These are phyloP conservation scores for Larix kaempferi DNA, from an alignment of 75 land plant species.

Conservation along the genomic window DNA sequence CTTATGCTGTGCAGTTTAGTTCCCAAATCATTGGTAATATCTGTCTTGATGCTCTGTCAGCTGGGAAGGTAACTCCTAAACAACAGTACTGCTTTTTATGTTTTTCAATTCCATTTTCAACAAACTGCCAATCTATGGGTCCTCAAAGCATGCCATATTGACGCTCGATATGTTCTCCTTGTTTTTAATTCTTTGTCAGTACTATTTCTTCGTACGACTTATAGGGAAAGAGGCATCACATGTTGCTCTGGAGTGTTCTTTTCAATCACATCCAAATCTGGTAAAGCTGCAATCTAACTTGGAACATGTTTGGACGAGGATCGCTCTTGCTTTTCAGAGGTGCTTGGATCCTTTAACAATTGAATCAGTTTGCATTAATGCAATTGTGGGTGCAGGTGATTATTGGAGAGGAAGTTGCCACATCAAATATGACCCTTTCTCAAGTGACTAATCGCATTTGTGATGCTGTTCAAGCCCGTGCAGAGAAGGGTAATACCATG, in stretches of 20 bases:
- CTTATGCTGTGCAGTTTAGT: conserved; percentile 56
- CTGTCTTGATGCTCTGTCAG: conserved; percentile 93
- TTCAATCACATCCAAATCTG: conserved; percentile 97
- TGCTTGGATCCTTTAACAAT: background rate
- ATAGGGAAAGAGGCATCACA: conserved; percentile 91
- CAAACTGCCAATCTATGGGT: no score
- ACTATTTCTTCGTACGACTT: conserved; percentile 90
- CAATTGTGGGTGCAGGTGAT: conserved; percentile 54
- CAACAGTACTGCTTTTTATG: no score
- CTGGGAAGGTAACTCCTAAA: conserved; percentile 73
- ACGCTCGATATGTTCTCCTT: no score
- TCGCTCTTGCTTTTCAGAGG: background rate
- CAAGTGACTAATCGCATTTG: conserved; percentile 88
- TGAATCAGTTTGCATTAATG: background rate
- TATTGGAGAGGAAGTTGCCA: conserved; percentile 90
- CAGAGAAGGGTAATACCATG: conserved; percentile 57
- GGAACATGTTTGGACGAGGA: no score
- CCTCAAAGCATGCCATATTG: no score
- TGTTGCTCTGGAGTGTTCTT: conserved; percentile 88
- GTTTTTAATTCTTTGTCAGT: conserved; percentile 31
- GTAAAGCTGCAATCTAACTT: conserved; percentile 20
- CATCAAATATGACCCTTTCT: conserved; percentile 88
- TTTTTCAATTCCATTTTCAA: no score
- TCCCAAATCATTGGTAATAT: conserved; percentile 95
- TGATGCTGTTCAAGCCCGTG: conserved; percentile 91